Evolutionary conservation across 805 yeast species (phyloP), one percentile per base, ranked within the genome.

Genomic region (Starmerella powellii): DNA sequence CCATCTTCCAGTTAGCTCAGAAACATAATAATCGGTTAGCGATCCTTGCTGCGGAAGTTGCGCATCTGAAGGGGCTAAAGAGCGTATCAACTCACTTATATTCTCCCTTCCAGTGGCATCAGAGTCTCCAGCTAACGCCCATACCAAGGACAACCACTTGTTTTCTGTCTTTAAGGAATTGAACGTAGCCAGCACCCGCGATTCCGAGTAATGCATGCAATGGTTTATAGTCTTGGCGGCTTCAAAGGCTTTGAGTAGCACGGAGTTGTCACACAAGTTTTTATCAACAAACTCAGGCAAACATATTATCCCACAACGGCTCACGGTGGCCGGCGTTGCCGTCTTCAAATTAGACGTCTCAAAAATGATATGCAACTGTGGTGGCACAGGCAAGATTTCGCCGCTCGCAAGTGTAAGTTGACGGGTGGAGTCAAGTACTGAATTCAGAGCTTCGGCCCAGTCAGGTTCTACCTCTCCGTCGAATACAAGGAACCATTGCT

Each of bases 401-500:
- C 97, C 97, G 55, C 76, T 85, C 0, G 97, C 91, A 8, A 88
- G 63, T 0, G 96, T 86, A 32, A 88, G 61, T 1, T 80, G 50
- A 48, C 73, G 76, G 60, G 86, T 88, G 51, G 88, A 97, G 61
- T 88, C 97, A 15, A 88, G 65, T 8, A 86, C 91, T 63, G 94
- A 80, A 63, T 88, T 88, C 49, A 88, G 64, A 42, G 80, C 80
- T 54, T 88, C 97, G 1, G 84, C 84, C 94, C 96, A 88, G 31
- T 74, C 77, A 0, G 97, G 96, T 56, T 88, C 96, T 28, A 88
- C 73, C 52, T 85, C 95, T 31, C 96, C 93, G 60, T 88, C 96
- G 56, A 88, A 81, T 0, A 87, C 70, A 45, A 88, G 70, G 91
- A 94, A 86, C 13, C 76, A 68, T 2, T 67, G 59, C 45, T 71